These are phyloP conservation scores for Cercis canadensis DNA, from an alignment of 306 rosid genomes.

Conservation along the genomic window DNA sequence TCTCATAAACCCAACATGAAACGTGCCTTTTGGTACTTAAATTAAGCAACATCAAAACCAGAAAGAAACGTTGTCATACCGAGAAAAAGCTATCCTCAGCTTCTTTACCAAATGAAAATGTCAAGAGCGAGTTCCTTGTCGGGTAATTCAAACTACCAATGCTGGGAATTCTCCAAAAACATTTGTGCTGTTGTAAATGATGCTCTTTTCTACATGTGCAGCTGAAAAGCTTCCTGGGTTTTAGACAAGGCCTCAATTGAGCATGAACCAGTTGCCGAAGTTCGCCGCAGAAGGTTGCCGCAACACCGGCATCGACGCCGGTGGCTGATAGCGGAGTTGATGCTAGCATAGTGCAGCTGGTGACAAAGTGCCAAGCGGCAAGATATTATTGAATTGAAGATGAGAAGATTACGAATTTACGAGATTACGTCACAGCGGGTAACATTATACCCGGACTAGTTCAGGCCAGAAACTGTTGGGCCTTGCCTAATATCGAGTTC, in stretches of 20 bases:
- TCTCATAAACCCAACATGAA: neutral
- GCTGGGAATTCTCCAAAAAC: constrained; percentile 40
- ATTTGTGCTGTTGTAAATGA: constrained; percentile 37
- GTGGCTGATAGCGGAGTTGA: constrained; percentile 54
- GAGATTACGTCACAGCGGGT: neutral
- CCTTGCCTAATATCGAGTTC: too few relatives aligned
- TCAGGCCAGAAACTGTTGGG: too few relatives aligned
- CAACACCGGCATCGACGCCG: constrained; percentile 39
- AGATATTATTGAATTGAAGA: constrained; percentile 1
- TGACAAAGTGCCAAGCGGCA: constrained; percentile 14
- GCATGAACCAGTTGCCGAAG: constrained; percentile 39
- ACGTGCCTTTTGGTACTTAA: neutral
- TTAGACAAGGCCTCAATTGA: constrained; percentile 32
- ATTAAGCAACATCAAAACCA: constrained; percentile 4
- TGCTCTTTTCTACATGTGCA: constrained; percentile 30
- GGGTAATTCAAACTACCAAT: constrained; percentile 35
- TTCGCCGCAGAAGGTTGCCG: constrained; percentile 37
- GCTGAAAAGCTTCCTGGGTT: constrained; percentile 39
- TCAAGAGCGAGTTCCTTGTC: constrained; percentile 33
- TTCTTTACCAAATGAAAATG: constrained; percentile 65
- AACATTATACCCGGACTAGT: too few relatives aligned
- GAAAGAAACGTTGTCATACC: constrained; percentile 39
- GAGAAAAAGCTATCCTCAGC: constrained; percentile 65
- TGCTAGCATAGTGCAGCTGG: constrained; percentile 53
- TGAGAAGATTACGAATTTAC: neutral